phyloP scores from a whole-genome alignment of 352 stramenopile species.

The Peronosclerospora sorghi region DNA sequence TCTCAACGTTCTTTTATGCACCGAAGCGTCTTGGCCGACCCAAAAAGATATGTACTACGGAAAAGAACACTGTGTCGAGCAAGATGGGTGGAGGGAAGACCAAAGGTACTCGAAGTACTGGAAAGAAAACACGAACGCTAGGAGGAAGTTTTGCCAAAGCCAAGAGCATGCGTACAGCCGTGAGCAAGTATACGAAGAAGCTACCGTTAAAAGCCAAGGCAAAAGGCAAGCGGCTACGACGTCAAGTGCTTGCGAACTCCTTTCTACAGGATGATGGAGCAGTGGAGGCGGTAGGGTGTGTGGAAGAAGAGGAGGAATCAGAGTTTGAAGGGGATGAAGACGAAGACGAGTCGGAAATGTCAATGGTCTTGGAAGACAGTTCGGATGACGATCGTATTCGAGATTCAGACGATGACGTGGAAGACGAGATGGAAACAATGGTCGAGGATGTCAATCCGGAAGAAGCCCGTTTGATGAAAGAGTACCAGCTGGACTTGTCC shows the following conservation, averaged over 20 bases:
- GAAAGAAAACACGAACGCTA: slow-evolving; percentile 23
- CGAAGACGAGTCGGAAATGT: slow-evolving; percentile 32
- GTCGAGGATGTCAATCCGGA: slow-evolving; percentile 18
- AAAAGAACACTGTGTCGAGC: slow-evolving; percentile 3
- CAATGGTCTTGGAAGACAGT: slow-evolving; percentile 39
- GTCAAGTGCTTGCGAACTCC: slow-evolving; percentile 2
- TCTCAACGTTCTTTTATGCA: slow-evolving; percentile 40
- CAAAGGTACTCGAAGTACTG: slow-evolving; percentile 3
- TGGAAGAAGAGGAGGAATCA: slow-evolving; percentile 32
- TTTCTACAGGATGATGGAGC: slow-evolving; percentile 23
- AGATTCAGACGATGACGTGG: slow-evolving; percentile 27
- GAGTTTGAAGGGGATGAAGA: slow-evolving; percentile 43
- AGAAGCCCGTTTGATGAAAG: slow-evolving; percentile 36
- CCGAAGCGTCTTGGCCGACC: slow-evolving; percentile 46
- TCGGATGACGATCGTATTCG: slow-evolving; percentile 50
- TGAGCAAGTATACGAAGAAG: slow-evolving; percentile 30
- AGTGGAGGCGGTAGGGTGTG: slow-evolving; percentile 18
- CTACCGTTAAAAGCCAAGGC: slow-evolving; percentile 5
- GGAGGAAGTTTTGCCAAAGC: slow-evolving; percentile 27
- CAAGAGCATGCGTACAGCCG: slow-evolving; percentile 24
- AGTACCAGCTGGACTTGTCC: slow-evolving; percentile 60
- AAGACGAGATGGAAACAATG: slow-evolving; percentile 15
- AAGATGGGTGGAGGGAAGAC: slow-evolving; percentile 9
- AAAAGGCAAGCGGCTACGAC: slow-evolving; percentile 14
- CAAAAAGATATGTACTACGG: slow-evolving; percentile 26